Conservation (phyloP, 2,329 filamentous ascomycete species). For the Nectriaceae sp. region DNA sequence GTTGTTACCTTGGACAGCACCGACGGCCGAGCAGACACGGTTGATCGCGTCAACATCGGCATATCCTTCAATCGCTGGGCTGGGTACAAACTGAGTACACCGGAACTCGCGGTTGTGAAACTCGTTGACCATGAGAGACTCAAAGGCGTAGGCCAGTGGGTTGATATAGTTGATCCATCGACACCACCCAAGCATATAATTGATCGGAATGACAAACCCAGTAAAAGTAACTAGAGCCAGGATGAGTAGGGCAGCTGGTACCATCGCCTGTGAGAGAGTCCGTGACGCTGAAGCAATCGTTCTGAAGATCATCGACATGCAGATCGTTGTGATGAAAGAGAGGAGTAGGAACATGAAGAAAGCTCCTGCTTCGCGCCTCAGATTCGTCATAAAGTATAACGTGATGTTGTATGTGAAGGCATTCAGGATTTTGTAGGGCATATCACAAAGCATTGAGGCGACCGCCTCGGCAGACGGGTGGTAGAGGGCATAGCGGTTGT, state of each 20-base stretch:
- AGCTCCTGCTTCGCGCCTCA: constrained; percentile 43
- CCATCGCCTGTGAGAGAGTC: constrained; percentile 51
- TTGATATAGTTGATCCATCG: constrained; percentile 70
- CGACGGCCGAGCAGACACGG: constrained; percentile 47
- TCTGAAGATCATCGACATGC: constrained; percentile 66
- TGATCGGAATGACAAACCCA: constrained; percentile 47
- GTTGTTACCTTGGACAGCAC: constrained; percentile 44
- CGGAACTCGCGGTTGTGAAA: constrained; percentile 44
- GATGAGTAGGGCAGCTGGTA: constrained; percentile 41
- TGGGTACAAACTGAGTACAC: constrained; percentile 26
- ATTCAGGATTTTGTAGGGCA: constrained; percentile 45
- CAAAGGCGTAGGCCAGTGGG: constrained; percentile 67
- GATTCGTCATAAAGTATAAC: constrained; percentile 51
- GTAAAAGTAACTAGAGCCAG: constrained; percentile 42
- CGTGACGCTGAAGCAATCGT: constrained; percentile 47
- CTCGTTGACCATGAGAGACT: constrained; percentile 68
- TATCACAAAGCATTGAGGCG: constrained; percentile 41
- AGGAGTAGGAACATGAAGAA: constrained; percentile 51
- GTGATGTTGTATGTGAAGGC: constrained; percentile 45
- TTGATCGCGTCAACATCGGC: constrained; percentile 9
- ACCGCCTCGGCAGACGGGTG: constrained; percentile 38
- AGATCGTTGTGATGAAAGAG: constrained; percentile 55
- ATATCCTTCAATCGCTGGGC: constrained; percentile 32
- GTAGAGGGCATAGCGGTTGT: constrained; percentile 42
- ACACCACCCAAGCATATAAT: constrained; percentile 64